Evolutionary conservation across 164 flowering plant genomes (phyloP).

Genomic region (Nymphaea thermarum): DNA sequence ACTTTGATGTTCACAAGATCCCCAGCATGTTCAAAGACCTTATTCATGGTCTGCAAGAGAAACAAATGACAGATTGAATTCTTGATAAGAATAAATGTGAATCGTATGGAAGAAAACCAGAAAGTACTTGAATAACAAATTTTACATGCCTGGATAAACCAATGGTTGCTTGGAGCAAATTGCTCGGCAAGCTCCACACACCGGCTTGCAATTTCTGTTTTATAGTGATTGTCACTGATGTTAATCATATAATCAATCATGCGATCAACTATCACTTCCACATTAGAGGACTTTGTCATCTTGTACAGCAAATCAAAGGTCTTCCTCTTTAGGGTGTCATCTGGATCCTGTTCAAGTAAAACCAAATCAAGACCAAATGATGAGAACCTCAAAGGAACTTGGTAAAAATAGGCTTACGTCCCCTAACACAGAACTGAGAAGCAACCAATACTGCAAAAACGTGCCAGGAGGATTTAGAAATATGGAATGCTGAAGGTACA

Average conservation of each 20-base stretch:
- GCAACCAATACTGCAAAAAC: too few species aligned
- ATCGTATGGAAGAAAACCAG: background rate
- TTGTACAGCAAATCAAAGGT: conserved; percentile 92
- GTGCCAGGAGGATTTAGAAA: too few species aligned
- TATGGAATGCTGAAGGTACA: too few species aligned
- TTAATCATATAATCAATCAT: conserved; percentile 98
- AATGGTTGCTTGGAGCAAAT: conserved; percentile 95
- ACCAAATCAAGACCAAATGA: background rate
- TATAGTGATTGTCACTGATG: conserved; percentile 86
- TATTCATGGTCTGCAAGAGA: conserved; percentile 83
- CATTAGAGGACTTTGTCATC: conserved; percentile 98
- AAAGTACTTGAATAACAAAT: background rate
- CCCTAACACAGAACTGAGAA: too few species aligned
- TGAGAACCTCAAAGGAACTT: background rate
- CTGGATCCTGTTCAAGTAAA: conserved; percentile 65
- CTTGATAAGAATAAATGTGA: background rate
- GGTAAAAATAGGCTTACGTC: too few species aligned
- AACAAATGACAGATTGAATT: background rate
- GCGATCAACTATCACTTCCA: conserved; percentile 95
- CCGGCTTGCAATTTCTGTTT: conserved; percentile 92
- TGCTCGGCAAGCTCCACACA: conserved; percentile 98
- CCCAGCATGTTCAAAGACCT: conserved; percentile 99
- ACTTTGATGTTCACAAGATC: conserved; percentile 85
- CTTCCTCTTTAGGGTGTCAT: conserved; percentile 94
- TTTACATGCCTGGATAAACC: conserved; percentile 87